A percentile compares a stretch with the other conserved stretches of the same genome.
phyloP scores from a whole-genome alignment of 139 green algal species.

The Tetradesmus obliquus region DNA sequence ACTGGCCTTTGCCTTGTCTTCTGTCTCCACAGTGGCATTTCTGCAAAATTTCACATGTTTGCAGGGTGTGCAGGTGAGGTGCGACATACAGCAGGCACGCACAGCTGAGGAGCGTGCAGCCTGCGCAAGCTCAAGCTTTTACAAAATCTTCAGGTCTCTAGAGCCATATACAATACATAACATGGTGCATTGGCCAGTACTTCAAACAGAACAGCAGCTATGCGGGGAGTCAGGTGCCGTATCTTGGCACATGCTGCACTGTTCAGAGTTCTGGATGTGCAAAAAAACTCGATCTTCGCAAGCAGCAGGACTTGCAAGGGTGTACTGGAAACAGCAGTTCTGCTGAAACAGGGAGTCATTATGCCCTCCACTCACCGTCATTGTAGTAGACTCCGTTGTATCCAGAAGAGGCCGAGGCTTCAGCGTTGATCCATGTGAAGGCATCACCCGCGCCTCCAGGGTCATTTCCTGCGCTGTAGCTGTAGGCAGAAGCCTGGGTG shows the following conservation, averaged over 20 bases:
- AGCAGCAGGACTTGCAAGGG: not conserved
- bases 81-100: too few relatives aligned
- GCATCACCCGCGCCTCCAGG: not conserved
- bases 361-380: not conserved
- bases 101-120: too few relatives aligned
- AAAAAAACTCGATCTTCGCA: not conserved
- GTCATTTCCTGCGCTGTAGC: not conserved
- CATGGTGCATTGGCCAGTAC: too few relatives aligned
- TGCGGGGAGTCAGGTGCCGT: not conserved
- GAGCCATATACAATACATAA: too few relatives aligned
- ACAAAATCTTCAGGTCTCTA: too few relatives aligned
- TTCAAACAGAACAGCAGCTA: too few relatives aligned
- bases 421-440: not conserved
- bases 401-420: not conserved
- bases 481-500: not conserved
- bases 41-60: not conserved
- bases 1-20: not conserved
- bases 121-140: too few relatives aligned
- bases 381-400: constrained; percentile 12
- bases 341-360: not conserved
- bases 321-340: not conserved
- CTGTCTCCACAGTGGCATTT: not conserved
- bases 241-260: not conserved
- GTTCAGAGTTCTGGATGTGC: not conserved
- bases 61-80: too few relatives aligned